These are phyloP conservation scores for Clitoria ternatea DNA, from an alignment of 306 rosid genomes.

Conservation along the genomic window DNA sequence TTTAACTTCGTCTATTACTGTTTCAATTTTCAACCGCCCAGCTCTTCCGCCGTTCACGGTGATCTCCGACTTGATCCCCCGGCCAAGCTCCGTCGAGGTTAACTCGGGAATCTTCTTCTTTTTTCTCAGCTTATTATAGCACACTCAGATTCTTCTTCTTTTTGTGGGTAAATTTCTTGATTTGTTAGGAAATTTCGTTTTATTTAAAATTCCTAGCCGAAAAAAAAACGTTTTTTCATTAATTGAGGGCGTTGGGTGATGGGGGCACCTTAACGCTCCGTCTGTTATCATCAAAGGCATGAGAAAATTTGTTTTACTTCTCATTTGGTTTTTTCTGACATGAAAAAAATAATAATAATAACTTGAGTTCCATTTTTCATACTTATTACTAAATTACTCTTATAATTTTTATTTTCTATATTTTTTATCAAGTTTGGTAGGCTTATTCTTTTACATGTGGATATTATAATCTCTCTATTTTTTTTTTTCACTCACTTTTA, in stretches of 20 bases:
- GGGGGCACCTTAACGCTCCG: background rate
- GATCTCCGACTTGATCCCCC: constrained; percentile 20
- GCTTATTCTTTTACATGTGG: too few species aligned
- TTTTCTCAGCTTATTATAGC: constrained; percentile 17
- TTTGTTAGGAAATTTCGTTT: background rate
- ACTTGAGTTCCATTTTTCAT: too few species aligned
- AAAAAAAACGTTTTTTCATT: background rate
- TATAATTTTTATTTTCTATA: too few species aligned
- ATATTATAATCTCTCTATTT: too few species aligned
- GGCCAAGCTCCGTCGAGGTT: background rate
- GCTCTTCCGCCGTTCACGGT: constrained; percentile 23
- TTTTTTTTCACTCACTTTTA: too few species aligned
- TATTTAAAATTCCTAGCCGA: background rate
- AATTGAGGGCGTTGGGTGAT: background rate
- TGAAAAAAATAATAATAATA: too few species aligned
- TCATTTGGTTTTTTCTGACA: too few species aligned
- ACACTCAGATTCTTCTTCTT: constrained; percentile 8
- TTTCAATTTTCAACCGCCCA: background rate
- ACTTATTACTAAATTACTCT: too few species aligned
- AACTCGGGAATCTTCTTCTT: background rate
- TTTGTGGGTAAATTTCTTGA: constrained; percentile 8
- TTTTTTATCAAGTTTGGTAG: too few species aligned
- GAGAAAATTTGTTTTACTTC: too few species aligned
- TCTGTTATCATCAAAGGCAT: too few species aligned
- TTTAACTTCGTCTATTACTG: background rate